These are phyloP conservation scores for Neurospora crassa DNA, from an alignment of 2,329 filamentous ascomycete species.

Conservation along the genomic window DNA sequence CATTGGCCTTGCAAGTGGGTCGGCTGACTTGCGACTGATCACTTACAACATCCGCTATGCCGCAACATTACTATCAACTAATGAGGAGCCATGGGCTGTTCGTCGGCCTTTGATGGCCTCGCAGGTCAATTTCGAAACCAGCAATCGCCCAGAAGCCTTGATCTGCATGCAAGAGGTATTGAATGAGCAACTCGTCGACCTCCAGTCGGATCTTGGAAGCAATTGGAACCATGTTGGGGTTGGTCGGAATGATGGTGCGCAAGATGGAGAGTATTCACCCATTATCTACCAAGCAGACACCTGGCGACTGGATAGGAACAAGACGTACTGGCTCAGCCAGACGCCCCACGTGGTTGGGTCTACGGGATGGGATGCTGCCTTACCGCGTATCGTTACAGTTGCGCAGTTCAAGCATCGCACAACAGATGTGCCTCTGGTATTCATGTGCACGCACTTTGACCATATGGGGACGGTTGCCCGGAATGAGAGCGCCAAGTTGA, in stretches of 20 bases:
- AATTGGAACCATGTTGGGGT: slow-evolving; percentile 46
- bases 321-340: slow-evolving; percentile 53
- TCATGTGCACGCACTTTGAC: slow-evolving; percentile 46
- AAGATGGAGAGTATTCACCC: slow-evolving; percentile 57
- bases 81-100: slow-evolving; percentile 32
- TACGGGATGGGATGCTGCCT: slow-evolving; percentile 46
- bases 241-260: slow-evolving; percentile 48
- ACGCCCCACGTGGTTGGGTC: slow-evolving; percentile 44
- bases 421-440: slow-evolving; percentile 29
- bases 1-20: background rate
- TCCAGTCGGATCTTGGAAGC: slow-evolving; percentile 32
- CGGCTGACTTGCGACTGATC: slow-evolving; percentile 27
- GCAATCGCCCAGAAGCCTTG: slow-evolving; percentile 26
- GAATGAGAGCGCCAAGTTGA: slow-evolving; percentile 35
- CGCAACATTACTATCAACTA: slow-evolving; percentile 25
- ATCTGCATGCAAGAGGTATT: slow-evolving; percentile 47
- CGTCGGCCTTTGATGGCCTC: slow-evolving; percentile 27
- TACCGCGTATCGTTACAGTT: slow-evolving; percentile 37
- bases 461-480: slow-evolving; percentile 33
- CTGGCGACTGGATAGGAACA: slow-evolving; percentile 41
- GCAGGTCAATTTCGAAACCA: slow-evolving; percentile 28
- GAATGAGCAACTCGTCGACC: slow-evolving; percentile 36
- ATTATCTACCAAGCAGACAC: slow-evolving; percentile 50
- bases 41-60: slow-evolving; percentile 42
- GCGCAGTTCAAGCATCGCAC: slow-evolving; percentile 34